Percentiles rank a stretch among this genome's conserved stretches.
phyloP scores from a whole-genome alignment of 2,329 filamentous ascomycete species.

The Hymenoscyphus albidus region DNA sequence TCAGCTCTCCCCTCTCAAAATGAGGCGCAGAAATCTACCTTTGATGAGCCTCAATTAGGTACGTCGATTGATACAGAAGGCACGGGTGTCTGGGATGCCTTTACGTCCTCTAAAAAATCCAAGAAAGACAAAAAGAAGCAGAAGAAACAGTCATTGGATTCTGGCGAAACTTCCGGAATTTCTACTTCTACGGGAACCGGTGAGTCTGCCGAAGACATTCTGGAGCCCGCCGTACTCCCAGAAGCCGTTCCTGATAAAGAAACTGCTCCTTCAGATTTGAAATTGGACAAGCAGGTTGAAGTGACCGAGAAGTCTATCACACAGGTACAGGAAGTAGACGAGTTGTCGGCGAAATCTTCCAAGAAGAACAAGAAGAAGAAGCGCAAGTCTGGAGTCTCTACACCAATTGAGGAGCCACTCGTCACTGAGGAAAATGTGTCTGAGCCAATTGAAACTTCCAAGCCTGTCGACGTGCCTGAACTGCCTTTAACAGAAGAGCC shows the following conservation, averaged over 20 bases:
- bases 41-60: neutral
- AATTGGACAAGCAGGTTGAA: neutral
- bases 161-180: conserved; percentile 10
- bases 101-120: conserved; percentile 39
- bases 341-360: conserved; percentile 11
- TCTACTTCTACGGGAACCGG: conserved; percentile 3
- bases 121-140: conserved; percentile 40
- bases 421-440: conserved; percentile 20
- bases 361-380: conserved; percentile 26
- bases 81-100: conserved; percentile 14
- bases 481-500: too few relatives aligned
- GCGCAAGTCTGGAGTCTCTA: conserved; percentile 20
- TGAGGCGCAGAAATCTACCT: neutral
- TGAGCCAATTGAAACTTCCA: neutral
- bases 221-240: neutral
- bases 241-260: conserved; percentile 3
- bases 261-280: neutral
- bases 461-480: neutral
- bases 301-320: neutral
- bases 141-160: conserved; percentile 6
- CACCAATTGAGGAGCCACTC: conserved; percentile 13
- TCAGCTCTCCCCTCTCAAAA: neutral
- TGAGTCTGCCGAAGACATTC: conserved; percentile 1
- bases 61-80: conserved; percentile 10
- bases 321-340: conserved; percentile 9